These are phyloP conservation scores for Alopecurus myosuroides DNA, from an alignment of 176 grass and related monocot species.

Conservation along the genomic window DNA sequence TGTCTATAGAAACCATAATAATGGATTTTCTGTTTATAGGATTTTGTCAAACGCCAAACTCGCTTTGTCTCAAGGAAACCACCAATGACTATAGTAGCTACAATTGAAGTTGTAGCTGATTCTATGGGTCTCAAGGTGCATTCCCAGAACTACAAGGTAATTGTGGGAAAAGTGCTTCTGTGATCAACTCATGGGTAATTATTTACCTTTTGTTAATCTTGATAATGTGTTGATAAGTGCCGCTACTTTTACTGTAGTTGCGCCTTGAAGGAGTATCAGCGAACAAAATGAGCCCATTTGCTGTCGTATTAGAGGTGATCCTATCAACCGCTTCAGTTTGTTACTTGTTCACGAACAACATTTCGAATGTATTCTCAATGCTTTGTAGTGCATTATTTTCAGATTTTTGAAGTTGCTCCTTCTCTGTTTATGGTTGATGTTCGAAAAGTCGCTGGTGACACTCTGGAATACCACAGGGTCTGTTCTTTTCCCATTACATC, in stretches of 20 bases:
- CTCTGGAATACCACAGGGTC: conserved; percentile 95
- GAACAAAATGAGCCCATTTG: conserved; percentile 63
- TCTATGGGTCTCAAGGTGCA: conserved; percentile 88
- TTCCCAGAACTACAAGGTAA: conserved; percentile 94
- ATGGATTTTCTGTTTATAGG: conserved; percentile 40
- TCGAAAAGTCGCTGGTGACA: conserved; percentile 87
- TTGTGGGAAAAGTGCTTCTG: conserved; percentile 12
- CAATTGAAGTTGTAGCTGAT: conserved; percentile 61
- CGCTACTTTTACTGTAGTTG: conserved; percentile 45
- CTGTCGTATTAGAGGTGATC: conserved; percentile 88
- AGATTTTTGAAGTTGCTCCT: conserved; percentile 96
- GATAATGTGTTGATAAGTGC: background rate
- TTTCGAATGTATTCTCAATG: conserved; percentile 30
- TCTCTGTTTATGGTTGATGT: conserved; percentile 97
- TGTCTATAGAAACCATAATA: background rate
- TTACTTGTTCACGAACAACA: background rate
- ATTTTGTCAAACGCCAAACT: conserved; percentile 87
- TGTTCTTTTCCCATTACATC: conserved; percentile 15
- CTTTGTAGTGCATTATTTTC: conserved; percentile 15
- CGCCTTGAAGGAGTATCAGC: conserved; percentile 66
- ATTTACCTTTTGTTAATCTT: conserved; percentile 21
- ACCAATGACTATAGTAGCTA: conserved; percentile 64
- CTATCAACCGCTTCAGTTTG: background rate
- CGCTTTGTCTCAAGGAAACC: conserved; percentile 91
- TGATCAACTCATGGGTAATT: background rate